Evolutionary conservation across 1,139 yeast genomes (phyloP), one percentile per base, ranked within the genome.

Genomic region (Geotrichum klebahnii): DNA sequence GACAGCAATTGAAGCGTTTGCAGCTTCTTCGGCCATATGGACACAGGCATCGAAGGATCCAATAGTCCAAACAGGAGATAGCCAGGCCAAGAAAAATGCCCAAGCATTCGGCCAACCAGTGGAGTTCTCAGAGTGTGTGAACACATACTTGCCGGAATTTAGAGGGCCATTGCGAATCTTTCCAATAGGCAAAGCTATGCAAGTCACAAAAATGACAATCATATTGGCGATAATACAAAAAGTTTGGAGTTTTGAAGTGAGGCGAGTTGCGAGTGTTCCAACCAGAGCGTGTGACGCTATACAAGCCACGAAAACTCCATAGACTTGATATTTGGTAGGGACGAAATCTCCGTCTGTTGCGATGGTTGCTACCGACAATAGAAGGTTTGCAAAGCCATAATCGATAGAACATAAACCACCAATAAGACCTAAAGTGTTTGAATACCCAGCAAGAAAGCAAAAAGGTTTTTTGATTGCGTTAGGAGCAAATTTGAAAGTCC

Each of bases 21-120:
- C 70, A 23, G 85, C 84, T 62, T 84, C 90, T 64, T 84, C 92
- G 14, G 67, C 61, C 77, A 82, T 78, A 65, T 83, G 90, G 44
- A 82, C 80, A 57, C 84, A 81, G 5, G 84, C 77, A 63, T 83
- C 90, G 61, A 81, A 82, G 0, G 85, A 81, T 50, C 64, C 61
- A 50, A 65, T 63, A 10, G 65, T 61, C 69, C 69, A 66, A 34
- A 55, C 77, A 0, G 84, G 81, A 1, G 86, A 81, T 74, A 81
- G 76, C 76, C 83, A 77, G 16, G 81, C 73, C 45, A 78, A 65
- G 57, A 78, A 65, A 62, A 78, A 80, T 44, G 80, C 75, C 84
- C 86, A 83, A n/a, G 87, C 89, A 16, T 69, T 65, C 12, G 78
- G 72, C 84, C 88, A 84, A 39, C 71, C 75, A 22, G 82, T 70